Percentiles rank a stretch among this genome's conserved stretches.
Evolutionary conservation across 2,329 filamentous ascomycete genomes (phyloP).

Genomic region (Penicillium sp.): DNA sequence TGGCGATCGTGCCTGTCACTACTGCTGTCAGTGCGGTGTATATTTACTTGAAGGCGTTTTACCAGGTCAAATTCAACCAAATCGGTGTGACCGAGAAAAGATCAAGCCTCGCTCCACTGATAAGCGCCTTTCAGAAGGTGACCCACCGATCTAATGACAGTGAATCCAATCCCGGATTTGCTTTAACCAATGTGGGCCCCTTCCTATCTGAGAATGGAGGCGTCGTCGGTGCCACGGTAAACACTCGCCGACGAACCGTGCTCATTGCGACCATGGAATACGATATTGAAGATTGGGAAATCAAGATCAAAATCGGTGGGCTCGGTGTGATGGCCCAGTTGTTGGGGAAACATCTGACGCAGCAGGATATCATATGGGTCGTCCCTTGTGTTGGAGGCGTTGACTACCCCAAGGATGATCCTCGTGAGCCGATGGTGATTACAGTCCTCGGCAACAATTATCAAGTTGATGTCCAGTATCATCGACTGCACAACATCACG

Average conservation of each 20-base stretch:
- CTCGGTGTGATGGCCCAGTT: slow-evolving; percentile 69
- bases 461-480: slow-evolving; percentile 63
- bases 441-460: slow-evolving; percentile 60
- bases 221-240: slow-evolving; percentile 27
- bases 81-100: slow-evolving; percentile 52
- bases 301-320: slow-evolving; percentile 71
- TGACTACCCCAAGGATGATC: slow-evolving; percentile 60
- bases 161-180: no score
- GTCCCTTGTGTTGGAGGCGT: slow-evolving; percentile 63
- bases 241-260: slow-evolving; percentile 49
- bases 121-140: no score
- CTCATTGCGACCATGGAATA: slow-evolving; percentile 71
- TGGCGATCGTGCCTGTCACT: slow-evolving; percentile 54
- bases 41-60: slow-evolving; percentile 61
- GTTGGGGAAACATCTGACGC: slow-evolving; percentile 65
- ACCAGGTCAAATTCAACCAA: slow-evolving; percentile 63
- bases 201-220: no score
- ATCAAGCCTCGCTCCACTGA: no score
- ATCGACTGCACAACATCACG: slow-evolving; percentile 63
- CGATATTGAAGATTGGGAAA: slow-evolving; percentile 67
- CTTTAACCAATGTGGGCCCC: no score
- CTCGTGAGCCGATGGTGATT: slow-evolving; percentile 60
- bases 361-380: slow-evolving; percentile 65
- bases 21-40: slow-evolving; percentile 50
- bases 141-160: no score